Evolutionary conservation across 164 flowering plant genomes (phyloP), one percentile per base, ranked within the genome.

Genomic region (Magnolia kwangsiensis): DNA sequence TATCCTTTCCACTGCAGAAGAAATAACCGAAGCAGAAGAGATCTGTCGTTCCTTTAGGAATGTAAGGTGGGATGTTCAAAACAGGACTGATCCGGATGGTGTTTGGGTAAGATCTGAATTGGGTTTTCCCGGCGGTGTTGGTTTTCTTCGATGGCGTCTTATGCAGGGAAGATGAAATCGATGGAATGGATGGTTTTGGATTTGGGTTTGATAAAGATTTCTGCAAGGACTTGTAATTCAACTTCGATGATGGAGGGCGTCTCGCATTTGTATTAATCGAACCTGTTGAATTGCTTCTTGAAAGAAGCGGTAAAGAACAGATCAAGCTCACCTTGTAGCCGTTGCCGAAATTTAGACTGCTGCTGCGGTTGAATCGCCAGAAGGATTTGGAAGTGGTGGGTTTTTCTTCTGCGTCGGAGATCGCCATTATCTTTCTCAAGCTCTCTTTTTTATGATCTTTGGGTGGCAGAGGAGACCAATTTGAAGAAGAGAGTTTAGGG

Each of bases 271-370:
- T 79, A 78, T 79, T 85, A 5, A 29, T 31, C 24, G 89, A 92
- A 61, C 97, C 97, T 8, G 96, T 92, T n/a, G 98, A 94, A 75
- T 89, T 87, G 78, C 98, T 92, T 55, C 97, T 78, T 0, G 89
- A 85, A 7, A 94, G 78, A 14, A 87, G 80, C 1, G 85, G 86
- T n/a, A 90, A 55, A 1, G 95, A 86, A 8, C 86, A 81, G 50
- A 90, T 83, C 68, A 87, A 78, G 50, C 91, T 77, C 49, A 63
- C 74, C 50, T 75, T 82, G 21, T 77, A 37, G 1, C 75, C 75
- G 23, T 66, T 81, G 0, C 88, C 93, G 18, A 80, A 85, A 50
- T 90, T 90, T 18, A 89, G 82, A 67, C 97, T 92, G 66, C 78
- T 88, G 85, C 98, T 94, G 74, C 95, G 77, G 65, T 81, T 83